Conservation (phyloP, 179 eudicot genomes). For the Pouteria campechiana region DNA sequence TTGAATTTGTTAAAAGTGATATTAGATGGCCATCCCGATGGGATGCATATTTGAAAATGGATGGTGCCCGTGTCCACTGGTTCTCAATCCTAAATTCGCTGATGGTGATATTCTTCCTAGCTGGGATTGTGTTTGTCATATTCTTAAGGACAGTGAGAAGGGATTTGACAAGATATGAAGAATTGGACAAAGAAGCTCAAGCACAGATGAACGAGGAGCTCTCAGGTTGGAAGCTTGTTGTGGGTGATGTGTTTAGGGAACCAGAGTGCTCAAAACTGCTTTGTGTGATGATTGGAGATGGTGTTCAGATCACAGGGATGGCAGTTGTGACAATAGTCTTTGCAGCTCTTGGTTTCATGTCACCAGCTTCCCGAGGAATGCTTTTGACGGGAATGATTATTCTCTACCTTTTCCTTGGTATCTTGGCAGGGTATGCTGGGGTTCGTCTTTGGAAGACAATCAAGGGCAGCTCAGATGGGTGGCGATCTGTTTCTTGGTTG, state of each 20-base stretch:
- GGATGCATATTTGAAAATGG: conserved; percentile 72
- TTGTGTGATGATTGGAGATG: conserved; percentile 64
- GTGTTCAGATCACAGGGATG: conserved; percentile 60
- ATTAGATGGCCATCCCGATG: conserved; percentile 66
- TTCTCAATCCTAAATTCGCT: conserved; percentile 60
- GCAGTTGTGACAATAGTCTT: conserved; percentile 51
- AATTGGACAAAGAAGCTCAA: conserved; percentile 62
- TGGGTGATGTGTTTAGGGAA: conserved; percentile 57
- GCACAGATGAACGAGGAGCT: conserved; percentile 70
- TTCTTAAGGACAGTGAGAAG: conserved; percentile 57
- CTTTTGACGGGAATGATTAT: conserved; percentile 51
- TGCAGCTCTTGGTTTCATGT: conserved; percentile 66
- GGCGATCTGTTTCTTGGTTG: conserved; percentile 59
- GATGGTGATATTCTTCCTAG: conserved; percentile 57
- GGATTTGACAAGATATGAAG: conserved; percentile 57
- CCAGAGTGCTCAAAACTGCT: conserved; percentile 46
- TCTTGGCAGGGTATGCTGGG: conserved; percentile 46
- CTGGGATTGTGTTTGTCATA: conserved; percentile 59
- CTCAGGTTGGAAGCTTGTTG: conserved; percentile 72
- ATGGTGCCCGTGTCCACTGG: conserved; percentile 66
- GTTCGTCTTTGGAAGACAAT: conserved; percentile 53
- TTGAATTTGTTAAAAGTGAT: conserved; percentile 51
- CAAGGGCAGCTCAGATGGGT: conserved; percentile 44
- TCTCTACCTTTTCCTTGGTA: conserved; percentile 48
- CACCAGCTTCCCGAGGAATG: conserved; percentile 64